These are phyloP conservation scores for Pestalotiopsis sp. DNA, from an alignment of 2,329 filamentous ascomycete species.

Conservation along the genomic window DNA sequence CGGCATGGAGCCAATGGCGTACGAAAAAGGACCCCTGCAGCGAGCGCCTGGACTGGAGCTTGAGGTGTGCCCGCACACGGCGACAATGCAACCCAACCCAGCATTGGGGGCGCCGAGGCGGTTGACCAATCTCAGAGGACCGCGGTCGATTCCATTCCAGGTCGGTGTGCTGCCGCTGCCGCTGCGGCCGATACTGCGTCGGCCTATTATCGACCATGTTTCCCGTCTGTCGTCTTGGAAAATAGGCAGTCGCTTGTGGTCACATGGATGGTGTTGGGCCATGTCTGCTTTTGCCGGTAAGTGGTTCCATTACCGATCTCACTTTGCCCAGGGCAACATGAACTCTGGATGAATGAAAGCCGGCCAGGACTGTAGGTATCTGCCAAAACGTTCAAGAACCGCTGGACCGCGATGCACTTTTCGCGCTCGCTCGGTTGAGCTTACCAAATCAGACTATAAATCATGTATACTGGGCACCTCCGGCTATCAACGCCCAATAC, in stretches of 20 bases:
- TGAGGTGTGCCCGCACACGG: background rate
- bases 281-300: too few species aligned
- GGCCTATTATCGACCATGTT: too few species aligned
- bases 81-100: background rate
- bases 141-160: background rate
- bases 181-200: background rate
- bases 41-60: background rate
- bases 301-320: too few species aligned
- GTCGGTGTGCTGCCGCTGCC: constrained; percentile 1
- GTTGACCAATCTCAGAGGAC: background rate
- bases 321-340: too few species aligned
- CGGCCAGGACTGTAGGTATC: too few species aligned
- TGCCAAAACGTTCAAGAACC: too few species aligned
- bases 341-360: too few species aligned
- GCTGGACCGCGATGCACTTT: too few species aligned
- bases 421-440: too few species aligned
- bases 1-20: background rate
- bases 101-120: background rate
- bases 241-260: background rate
- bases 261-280: background rate
- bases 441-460: too few species aligned
- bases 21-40: background rate
- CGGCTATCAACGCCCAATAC: background rate
- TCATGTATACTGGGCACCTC: background rate
- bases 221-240: too few species aligned